Evolutionary conservation across 2,329 filamentous ascomycete genomes (phyloP).

Genomic region (Magnaporthiopsis incrustans): DNA sequence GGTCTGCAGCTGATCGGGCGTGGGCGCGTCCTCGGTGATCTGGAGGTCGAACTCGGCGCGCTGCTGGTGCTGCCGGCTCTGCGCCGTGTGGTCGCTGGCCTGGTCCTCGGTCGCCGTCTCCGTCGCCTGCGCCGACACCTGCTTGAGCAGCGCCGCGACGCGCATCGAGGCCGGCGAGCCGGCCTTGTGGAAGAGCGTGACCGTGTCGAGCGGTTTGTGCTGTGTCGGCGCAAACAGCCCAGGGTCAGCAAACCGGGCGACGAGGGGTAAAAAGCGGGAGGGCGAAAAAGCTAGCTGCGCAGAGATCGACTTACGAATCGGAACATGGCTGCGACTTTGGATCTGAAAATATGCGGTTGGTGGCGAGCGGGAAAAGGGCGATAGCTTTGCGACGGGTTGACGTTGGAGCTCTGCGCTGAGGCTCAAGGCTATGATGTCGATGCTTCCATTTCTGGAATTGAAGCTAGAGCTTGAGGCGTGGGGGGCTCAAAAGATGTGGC

Average conservation of each 20-base stretch:
- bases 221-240: slow-evolving; percentile 25
- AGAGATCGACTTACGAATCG: slow-evolving; percentile 31
- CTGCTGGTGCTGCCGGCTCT: slow-evolving; percentile 41
- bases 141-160: slow-evolving; percentile 70
- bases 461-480: slow-evolving; percentile 5
- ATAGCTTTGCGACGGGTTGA: not conserved
- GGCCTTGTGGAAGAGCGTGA: slow-evolving; percentile 93
- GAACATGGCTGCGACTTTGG: slow-evolving; percentile 32
- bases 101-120: slow-evolving; percentile 66
- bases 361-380: not conserved
- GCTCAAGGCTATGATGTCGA: slow-evolving; percentile 7
- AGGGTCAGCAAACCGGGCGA: slow-evolving; percentile 3
- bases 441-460: slow-evolving; percentile 5
- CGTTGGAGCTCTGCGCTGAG: slow-evolving; percentile 2
- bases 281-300: not conserved
- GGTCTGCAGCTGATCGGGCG: slow-evolving; percentile 33
- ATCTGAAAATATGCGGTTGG: not conserved
- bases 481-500: not conserved
- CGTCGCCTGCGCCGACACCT: slow-evolving; percentile 62
- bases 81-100: slow-evolving; percentile 55
- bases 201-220: slow-evolving; percentile 78
- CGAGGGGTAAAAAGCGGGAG: not conserved
- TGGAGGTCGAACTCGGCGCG: slow-evolving; percentile 72
- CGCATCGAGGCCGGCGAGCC: slow-evolving; percentile 63
- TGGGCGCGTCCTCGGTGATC: slow-evolving; percentile 47